Evolutionary conservation across 495 filamentous ascomycete species (phyloP), one percentile per base, ranked within the genome.

Genomic region (Parathielavia hyrcaniae): DNA sequence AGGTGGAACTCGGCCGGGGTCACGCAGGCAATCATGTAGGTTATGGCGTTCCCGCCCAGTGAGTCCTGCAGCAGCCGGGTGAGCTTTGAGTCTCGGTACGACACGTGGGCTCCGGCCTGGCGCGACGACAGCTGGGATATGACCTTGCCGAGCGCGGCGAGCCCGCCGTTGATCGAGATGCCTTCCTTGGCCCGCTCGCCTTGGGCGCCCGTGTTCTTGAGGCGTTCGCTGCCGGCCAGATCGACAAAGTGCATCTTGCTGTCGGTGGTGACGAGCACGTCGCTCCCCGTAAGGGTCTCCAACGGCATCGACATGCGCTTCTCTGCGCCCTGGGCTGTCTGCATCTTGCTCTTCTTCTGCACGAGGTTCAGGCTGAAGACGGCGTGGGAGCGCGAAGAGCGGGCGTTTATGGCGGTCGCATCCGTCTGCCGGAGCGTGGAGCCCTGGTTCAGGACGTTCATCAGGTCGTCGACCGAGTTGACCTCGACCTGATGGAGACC

Each of bases 201-300:
- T 55, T 93, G 91, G 8, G 95, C 95, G 17, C 89, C 88, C 5
- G 93, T 97, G 66, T 97, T 97, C 77, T 99, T 99, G 69, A 99
- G 72, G 62, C 93, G 82, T 74, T 99, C 93, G 68, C 95, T 97
- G 60, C 93, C 93, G 50, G 93, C 93, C 67, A 99, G 76, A 86
- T 99, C 93, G 47, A 99, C 93, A 63, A 99, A 99, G 67, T 99
- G 91, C 58, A 99, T 81, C 70, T 99, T 99, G 82, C 95, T 97
- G 69, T 97, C 95, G 19, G 95, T 85, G 8, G 88, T 97, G 14
- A 99, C 79, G 70, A 75, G 79, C 55, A 83, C 83, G 23, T 83
- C 83, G 34, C 72, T 74, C 23, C 82, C 83, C 16, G 83, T 82
- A 76, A 91, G 81, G 30, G 85, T 83, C 66, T 97, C 93, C 19